phyloP scores from a whole-genome alignment of 176 grass and related monocot genomes.

The Zoysia pacifica region DNA sequence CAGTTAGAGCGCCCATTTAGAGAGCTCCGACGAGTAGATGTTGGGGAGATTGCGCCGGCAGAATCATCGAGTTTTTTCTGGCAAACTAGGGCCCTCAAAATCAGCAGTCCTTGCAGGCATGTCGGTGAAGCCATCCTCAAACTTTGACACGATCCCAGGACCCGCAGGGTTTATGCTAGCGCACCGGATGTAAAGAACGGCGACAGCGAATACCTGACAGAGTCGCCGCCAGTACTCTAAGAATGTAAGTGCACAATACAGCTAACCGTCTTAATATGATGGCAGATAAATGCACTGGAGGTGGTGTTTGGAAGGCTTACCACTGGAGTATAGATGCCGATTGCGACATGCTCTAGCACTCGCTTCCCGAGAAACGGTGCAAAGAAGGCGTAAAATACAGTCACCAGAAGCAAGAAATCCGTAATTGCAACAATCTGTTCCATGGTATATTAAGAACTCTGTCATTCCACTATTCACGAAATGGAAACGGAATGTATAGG shows the following conservation, averaged over 20 bases:
- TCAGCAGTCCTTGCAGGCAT: conserved; percentile 40
- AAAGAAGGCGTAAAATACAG: conserved; percentile 86
- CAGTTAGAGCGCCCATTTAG: conserved; percentile 44
- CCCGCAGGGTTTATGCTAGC: conserved; percentile 92
- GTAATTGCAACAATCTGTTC: conserved; percentile 75
- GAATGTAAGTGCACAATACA: conserved; percentile 13
- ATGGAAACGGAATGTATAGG: background rate
- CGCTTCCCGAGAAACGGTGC: conserved; percentile 71
- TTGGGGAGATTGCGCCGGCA: conserved; percentile 41
- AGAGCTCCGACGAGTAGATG: conserved; percentile 62
- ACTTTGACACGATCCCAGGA: conserved; percentile 84
- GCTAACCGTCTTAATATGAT: conserved; percentile 30
- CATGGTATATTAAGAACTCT: conserved; percentile 15
- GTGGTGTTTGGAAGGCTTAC: conserved; percentile 42
- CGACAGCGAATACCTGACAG: conserved; percentile 71
- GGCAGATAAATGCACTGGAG: background rate
- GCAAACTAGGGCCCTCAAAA: conserved; percentile 41
- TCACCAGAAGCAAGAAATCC: conserved; percentile 82
- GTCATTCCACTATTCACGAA: conserved; percentile 3
- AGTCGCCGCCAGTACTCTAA: conserved; percentile 1
- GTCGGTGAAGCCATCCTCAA: conserved; percentile 50
- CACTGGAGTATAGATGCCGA: conserved; percentile 71
- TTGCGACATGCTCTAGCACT: conserved; percentile 49
- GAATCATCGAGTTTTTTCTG: conserved; percentile 31
- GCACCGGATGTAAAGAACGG: conserved; percentile 85